These are phyloP conservation scores for Salicornia ramosissima DNA, from an alignment of 148 eudicot species.

Conservation along the genomic window DNA sequence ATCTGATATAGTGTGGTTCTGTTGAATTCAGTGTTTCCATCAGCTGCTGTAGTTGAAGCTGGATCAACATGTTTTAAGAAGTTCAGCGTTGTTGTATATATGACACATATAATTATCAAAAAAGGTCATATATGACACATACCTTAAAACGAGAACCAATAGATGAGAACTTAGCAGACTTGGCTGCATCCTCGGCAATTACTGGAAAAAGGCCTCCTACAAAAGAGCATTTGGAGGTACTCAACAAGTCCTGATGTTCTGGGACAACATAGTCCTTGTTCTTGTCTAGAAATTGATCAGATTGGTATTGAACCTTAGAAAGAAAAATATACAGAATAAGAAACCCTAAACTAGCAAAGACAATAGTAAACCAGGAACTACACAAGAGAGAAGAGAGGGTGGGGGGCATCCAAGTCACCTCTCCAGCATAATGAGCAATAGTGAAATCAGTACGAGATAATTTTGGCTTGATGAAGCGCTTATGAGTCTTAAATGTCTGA, in stretches of 20 bases:
- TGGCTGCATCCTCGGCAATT: constrained; percentile 57
- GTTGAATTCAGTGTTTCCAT: constrained; percentile 97
- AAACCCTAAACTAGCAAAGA: constrained; percentile 11
- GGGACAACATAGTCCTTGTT: constrained; percentile 98
- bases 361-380: constrained; percentile 1
- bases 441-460: constrained; percentile 92
- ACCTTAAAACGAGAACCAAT: constrained; percentile 96
- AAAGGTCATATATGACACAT: neutral
- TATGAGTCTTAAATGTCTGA: constrained; percentile 78
- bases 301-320: constrained; percentile 78
- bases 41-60: constrained; percentile 87
- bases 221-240: constrained; percentile 86
- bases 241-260: constrained; percentile 88
- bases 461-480: constrained; percentile 93
- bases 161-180: constrained; percentile 93
- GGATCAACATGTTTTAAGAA: constrained; percentile 28
- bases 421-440: constrained; percentile 95
- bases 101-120: neutral
- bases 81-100: constrained; percentile 13
- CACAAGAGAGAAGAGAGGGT: neutral
- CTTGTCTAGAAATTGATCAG: constrained; percentile 90
- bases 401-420: constrained; percentile 42
- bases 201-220: constrained; percentile 85
- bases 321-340: constrained; percentile 16
- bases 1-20: constrained; percentile 96